Evolutionary conservation across 2,329 filamentous ascomycete species (phyloP), one percentile per base, ranked within the genome.

Genomic region (Beauveria rudraprayagi): DNA sequence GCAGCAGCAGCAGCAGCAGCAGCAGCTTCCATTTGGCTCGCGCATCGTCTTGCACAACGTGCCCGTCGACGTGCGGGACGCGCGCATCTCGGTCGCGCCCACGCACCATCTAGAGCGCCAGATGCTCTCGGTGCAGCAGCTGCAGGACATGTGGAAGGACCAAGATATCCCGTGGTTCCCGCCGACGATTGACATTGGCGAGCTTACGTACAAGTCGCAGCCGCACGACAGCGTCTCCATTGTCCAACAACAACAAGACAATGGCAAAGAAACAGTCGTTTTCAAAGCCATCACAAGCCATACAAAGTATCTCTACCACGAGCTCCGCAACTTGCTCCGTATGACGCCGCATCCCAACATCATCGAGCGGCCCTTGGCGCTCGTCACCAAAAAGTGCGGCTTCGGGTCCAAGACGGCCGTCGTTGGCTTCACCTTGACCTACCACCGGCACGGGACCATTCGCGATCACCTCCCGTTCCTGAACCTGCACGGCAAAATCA

Each of bases 241-340:
- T 16, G 81, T 85, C 50, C 71, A 72, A 37, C 22, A 22, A 2
- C 22, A 22, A 22, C 22, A 22, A 22, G 73, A 80, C 46, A 65
- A 71, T 22, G 73, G 70, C 7, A 66, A 72, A 10, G 28, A 30
- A 53, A 69, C 75, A 2, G 80, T 78, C 74, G 79, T 85, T 61
- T 78, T 87, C 70, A 87, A 87, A 68, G 80, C 82, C 3, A 69
- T 85, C 47, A 81, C 80, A 2, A 82, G 80, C 70, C 79, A 78
- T 64, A 76, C 81, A 63, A 85, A 85, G 66, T 86, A 82, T 66
- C 73, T 87, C 43, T 86, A 86, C 67, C 82, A 85, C 65, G 84
- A 87, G 69, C 74, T 87, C 19, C 79, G 79, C 59, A 77, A 79
- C 26, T 76, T 87, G 2, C 77, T 85, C 58, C 75, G 70, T 30